phyloP scores from a whole-genome alignment of 768 basidiomycete genomes.

The Amanita polypyramis region DNA sequence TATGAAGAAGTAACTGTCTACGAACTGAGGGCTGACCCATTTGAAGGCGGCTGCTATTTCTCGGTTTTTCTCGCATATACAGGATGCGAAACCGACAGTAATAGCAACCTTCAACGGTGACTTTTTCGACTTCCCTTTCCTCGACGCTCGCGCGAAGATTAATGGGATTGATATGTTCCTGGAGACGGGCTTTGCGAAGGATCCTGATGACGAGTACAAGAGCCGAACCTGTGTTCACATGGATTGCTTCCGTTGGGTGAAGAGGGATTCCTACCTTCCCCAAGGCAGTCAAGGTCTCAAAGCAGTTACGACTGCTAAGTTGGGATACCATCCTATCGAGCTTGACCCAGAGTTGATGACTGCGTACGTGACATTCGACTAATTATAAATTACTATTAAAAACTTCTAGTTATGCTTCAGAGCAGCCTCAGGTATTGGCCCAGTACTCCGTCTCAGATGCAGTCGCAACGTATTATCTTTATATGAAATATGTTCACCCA shows the following conservation, averaged over 20 bases:
- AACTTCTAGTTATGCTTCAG: slow-evolving; percentile 74
- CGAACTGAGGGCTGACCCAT: not conserved
- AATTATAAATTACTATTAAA: slow-evolving; percentile 1
- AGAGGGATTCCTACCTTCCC: slow-evolving; percentile 95
- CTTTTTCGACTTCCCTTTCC: slow-evolving; percentile 98
- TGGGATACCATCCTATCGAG: slow-evolving; percentile 95
- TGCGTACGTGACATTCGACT: slow-evolving; percentile 51
- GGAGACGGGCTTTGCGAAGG: slow-evolving; percentile 88
- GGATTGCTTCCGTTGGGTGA: slow-evolving; percentile 99
- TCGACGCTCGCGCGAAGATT: slow-evolving; percentile 70
- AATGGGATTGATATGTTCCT: slow-evolving; percentile 96
- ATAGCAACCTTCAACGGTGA: slow-evolving; percentile 99
- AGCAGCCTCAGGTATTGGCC: slow-evolving; percentile 89
- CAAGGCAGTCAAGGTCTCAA: slow-evolving; percentile 98
- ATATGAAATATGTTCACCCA: slow-evolving; percentile 99
- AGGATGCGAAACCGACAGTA: slow-evolving; percentile 89
- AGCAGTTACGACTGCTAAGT: slow-evolving; percentile 91
- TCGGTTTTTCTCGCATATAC: slow-evolving; percentile 90
- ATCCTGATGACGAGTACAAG: slow-evolving; percentile 93
- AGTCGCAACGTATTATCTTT: slow-evolving; percentile 98
- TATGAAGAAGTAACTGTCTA: slow-evolving; percentile 18
- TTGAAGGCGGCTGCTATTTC: slow-evolving; percentile 59
- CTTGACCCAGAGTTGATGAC: slow-evolving; percentile 99
- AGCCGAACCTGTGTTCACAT: slow-evolving; percentile 88
- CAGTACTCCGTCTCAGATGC: slow-evolving; percentile 99